Percentiles rank a stretch among this genome's conserved stretches.
Conservation (phyloP, 2,329 filamentous ascomycete species). For the Colletotrichum liaoningense region DNA sequence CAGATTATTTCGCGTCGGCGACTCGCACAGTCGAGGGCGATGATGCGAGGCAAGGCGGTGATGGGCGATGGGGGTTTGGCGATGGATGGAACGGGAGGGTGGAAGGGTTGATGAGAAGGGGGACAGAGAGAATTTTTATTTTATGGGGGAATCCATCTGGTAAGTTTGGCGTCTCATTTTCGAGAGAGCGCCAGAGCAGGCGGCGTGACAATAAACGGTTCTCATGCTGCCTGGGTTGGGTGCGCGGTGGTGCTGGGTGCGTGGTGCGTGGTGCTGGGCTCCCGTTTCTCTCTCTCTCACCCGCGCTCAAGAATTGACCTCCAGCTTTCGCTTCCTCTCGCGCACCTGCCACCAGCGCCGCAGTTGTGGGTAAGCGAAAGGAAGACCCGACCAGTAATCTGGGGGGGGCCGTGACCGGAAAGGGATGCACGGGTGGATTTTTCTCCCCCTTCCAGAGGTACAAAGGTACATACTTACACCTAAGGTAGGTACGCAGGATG, state of each 20-base stretch:
- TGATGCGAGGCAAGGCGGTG: constrained; percentile 26
- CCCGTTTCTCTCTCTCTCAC: constrained; percentile 6
- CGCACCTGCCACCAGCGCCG: constrained; percentile 29
- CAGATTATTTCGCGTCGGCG: constrained; percentile 34
- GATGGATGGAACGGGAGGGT: constrained; percentile 36
- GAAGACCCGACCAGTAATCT: constrained; percentile 10
- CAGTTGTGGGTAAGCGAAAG: constrained; percentile 37
- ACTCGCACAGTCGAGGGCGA: constrained; percentile 30
- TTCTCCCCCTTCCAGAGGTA: constrained; percentile 27
- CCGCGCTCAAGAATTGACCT: constrained; percentile 36
- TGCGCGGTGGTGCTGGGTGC: constrained; percentile 33
- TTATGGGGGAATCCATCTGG: constrained; percentile 51
- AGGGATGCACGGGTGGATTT: constrained; percentile 30
- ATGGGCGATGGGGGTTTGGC: constrained; percentile 28
- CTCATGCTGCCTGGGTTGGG: constrained; percentile 38
- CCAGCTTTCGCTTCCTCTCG: constrained; percentile 37
- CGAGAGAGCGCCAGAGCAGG: constrained; percentile 37
- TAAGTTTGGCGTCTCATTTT: constrained; percentile 51
- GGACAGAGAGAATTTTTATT: constrained; percentile 40
- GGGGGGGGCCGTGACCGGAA: constrained; percentile 25
- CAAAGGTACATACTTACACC: constrained; percentile 12
- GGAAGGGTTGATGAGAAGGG: constrained; percentile 36
- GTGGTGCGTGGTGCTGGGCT: constrained; percentile 34
- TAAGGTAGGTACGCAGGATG: too few relatives aligned
- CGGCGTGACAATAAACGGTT: constrained; percentile 40